Evolutionary conservation across 1,284 basidiomycete genomes (phyloP), one percentile per base, ranked within the genome.

Genomic region (Apiotrichum gracile): DNA sequence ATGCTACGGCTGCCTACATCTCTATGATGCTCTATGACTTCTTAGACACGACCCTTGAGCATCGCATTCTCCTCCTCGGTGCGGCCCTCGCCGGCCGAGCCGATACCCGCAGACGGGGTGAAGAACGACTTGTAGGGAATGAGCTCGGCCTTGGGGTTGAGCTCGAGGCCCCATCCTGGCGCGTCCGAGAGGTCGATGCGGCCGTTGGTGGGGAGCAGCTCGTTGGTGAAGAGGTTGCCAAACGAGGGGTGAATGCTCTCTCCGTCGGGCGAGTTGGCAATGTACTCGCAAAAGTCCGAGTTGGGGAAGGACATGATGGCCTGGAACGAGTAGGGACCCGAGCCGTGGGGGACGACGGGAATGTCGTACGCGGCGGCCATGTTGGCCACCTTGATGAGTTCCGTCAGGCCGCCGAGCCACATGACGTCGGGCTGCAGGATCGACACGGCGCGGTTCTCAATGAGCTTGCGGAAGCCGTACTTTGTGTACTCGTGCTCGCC

Each of bases 401-500:
- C 80, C 25, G 79, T 81, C 49, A 81, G 61, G 25, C 80, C 80
- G 14, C 79, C 80, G 33, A 74, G 65, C 72, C 72, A 75, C 76
- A 77, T 77, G 47, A 80, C 77, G 58, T 81, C 79, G 5, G 80
- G 79, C 62, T 81, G 79, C 50, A 79, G 63, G 52, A 81, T 80
- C 57, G 78, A 78, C 49, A 81, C 69, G 2, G 75, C 69, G 21
- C 79, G 76, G 50, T 73, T 63, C 64, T 80, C 79, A 55, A 81
- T 79, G 26, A 81, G 74, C 61, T 80, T 78, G 50, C 79, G 76
- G 75, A 80, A 80, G 7, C 79, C 79, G 58, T 79, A 79, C 63
- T 76, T 76, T 19, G 76, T 76, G 68, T 80, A 80, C 64, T 79
- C 79, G 68, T 80, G 79, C 70, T 81, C 80, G 49, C 80, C 80